Conservation (phyloP, 352 stramenopile species). For the Phytopythium ostracodes region DNA sequence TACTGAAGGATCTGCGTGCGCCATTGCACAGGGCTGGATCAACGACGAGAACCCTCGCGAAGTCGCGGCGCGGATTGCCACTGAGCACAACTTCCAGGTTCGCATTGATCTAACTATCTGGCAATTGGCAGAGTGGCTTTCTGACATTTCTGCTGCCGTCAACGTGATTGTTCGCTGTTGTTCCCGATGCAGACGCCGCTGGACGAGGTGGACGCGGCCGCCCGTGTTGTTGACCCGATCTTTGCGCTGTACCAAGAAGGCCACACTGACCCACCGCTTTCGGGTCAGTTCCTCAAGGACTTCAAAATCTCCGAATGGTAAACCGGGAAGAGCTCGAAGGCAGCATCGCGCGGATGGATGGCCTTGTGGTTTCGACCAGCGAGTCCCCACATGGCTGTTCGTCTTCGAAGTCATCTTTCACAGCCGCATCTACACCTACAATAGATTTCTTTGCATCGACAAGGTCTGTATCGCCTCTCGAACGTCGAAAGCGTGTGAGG, state of each 20-base stretch:
- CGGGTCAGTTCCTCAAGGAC: slow-evolving; percentile 87
- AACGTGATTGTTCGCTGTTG: too few species aligned
- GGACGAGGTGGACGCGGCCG: slow-evolving; percentile 95
- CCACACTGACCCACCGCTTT: slow-evolving; percentile 55
- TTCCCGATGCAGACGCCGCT: slow-evolving; percentile 86
- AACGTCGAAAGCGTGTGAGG: too few species aligned
- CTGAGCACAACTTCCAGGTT: slow-evolving; percentile 89
- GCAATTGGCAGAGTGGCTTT: not conserved
- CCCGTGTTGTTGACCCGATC: slow-evolving; percentile 94
- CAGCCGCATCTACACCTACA: too few species aligned
- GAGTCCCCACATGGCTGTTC: too few species aligned
- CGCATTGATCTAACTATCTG: not conserved
- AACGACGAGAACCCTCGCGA: slow-evolving; percentile 97
- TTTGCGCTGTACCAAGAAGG: slow-evolving; percentile 79
- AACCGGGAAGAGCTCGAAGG: not conserved
- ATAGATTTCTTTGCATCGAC: too few species aligned
- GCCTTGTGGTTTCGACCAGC: too few species aligned
- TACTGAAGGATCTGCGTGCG: not conserved
- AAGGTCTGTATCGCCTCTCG: too few species aligned
- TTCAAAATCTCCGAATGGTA: slow-evolving; percentile 76
- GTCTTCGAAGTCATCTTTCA: too few species aligned
- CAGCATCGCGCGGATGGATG: too few species aligned
- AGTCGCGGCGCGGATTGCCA: slow-evolving; percentile 86
- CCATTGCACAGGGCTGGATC: slow-evolving; percentile 83
- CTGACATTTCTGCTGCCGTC: not conserved